Percentiles rank a stretch among this genome's conserved stretches.
Evolutionary conservation across 805 yeast species (phyloP).

Genomic region (Pichia cephalocereana): DNA sequence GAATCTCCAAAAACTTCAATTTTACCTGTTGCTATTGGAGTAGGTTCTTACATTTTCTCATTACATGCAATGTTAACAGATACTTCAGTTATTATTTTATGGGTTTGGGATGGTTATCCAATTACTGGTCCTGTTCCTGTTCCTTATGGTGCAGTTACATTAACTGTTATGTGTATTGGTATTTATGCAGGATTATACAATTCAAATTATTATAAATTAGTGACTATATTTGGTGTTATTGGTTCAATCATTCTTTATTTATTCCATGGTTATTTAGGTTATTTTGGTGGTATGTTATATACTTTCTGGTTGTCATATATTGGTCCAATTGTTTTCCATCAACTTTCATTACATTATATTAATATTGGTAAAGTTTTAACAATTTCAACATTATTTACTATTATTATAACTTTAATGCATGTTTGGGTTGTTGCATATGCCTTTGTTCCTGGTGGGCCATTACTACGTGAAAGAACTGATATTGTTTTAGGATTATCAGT

Average conservation of each 20-base stretch:
- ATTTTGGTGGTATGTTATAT: slow-evolving; percentile 57
- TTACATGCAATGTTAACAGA: slow-evolving; percentile 72
- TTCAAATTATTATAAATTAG: slow-evolving; percentile 7
- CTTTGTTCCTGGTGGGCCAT: slow-evolving; percentile 90
- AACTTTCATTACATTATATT: slow-evolving; percentile 28
- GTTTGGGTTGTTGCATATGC: slow-evolving; percentile 99
- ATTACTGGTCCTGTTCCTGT: slow-evolving; percentile 80
- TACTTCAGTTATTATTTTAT: slow-evolving; percentile 74
- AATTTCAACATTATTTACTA: slow-evolving; percentile 38
- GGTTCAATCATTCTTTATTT: slow-evolving; percentile 44
- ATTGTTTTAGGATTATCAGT: slow-evolving; percentile 54
- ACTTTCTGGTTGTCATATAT: slow-evolving; percentile 54
- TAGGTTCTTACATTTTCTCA: slow-evolving; percentile 69
- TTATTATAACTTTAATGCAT: slow-evolving; percentile 62
- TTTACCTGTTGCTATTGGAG: slow-evolving; percentile 50
- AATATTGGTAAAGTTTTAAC: slow-evolving; percentile 47
- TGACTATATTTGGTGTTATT: slow-evolving; percentile 31
- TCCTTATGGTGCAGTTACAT: slow-evolving; percentile 67
- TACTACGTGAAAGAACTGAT: slow-evolving; percentile 84
- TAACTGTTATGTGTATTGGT: slow-evolving; percentile 53
- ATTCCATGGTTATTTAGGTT: slow-evolving; percentile 64
- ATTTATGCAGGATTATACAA: slow-evolving; percentile 35
- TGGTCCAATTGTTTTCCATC: slow-evolving; percentile 51
- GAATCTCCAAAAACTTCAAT: slow-evolving; percentile 8
- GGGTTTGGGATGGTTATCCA: slow-evolving; percentile 97